phyloP scores from a whole-genome alignment of 2,329 filamentous ascomycete genomes.

The Diplodia sapinea region DNA sequence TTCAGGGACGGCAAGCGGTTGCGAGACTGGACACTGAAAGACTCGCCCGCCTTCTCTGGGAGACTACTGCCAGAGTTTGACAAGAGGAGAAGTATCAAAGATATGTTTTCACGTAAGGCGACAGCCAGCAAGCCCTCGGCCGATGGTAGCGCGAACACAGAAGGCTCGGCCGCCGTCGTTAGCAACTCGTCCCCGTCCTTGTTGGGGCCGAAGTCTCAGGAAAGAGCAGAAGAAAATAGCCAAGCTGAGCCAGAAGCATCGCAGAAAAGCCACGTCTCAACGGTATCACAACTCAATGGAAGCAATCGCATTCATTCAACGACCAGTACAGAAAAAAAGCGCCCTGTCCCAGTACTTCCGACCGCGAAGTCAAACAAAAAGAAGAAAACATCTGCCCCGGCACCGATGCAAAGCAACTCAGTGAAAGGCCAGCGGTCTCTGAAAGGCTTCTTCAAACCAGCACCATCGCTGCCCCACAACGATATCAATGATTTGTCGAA shows the following conservation, averaged over 20 bases:
- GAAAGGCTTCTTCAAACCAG: slow-evolving; percentile 30
- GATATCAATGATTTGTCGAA: slow-evolving; percentile 2
- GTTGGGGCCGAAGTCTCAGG: not conserved
- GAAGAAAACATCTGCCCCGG: not conserved
- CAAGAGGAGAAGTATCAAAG: slow-evolving; percentile 80
- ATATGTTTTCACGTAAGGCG: slow-evolving; percentile 75
- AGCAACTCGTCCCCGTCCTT: not conserved
- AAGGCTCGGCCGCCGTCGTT: not conserved
- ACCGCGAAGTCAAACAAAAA: slow-evolving; percentile 33
- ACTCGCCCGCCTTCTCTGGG: slow-evolving; percentile 76
- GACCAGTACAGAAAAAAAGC: slow-evolving; percentile 37
- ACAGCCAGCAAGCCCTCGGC: slow-evolving; percentile 21
- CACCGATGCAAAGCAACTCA: not conserved
- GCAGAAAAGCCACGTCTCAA: not conserved
- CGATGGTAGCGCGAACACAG: slow-evolving; percentile 16
- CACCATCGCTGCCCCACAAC: not conserved
- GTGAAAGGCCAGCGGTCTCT: slow-evolving; percentile 29
- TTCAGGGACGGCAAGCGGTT: slow-evolving; percentile 71
- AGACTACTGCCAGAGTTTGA: slow-evolving; percentile 88
- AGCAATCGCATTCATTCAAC: not conserved
- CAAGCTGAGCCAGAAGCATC: not conserved
- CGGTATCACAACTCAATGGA: not conserved
- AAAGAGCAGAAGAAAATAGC: not conserved
- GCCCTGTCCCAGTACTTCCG: slow-evolving; percentile 37
- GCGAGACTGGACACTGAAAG: slow-evolving; percentile 69